These are phyloP conservation scores for Alternaria sp. DNA, from an alignment of 2,329 filamentous ascomycete genomes.

Conservation along the genomic window DNA sequence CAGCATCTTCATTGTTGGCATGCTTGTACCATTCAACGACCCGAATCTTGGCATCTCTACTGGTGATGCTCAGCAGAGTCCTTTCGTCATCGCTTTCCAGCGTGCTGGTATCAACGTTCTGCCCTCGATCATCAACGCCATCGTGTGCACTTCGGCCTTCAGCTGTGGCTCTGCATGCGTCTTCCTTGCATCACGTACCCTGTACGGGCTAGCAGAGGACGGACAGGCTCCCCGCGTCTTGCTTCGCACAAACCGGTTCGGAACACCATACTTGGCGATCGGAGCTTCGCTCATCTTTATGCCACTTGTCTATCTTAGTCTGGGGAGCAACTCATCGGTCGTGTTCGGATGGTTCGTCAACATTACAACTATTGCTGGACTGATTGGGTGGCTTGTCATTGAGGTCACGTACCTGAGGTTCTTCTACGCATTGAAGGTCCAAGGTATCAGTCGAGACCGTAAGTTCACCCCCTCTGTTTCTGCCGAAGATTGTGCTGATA, in stretches of 20 bases:
- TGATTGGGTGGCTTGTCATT: constrained; percentile 59
- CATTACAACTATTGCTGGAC: constrained; percentile 62
- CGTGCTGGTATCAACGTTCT: constrained; percentile 71
- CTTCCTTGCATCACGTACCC: constrained; percentile 12
- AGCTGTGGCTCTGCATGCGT: not conserved
- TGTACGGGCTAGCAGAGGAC: constrained; percentile 22
- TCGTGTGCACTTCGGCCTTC: constrained; percentile 73
- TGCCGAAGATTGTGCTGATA: not conserved
- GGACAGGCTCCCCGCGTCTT: constrained; percentile 24
- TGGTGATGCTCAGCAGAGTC: constrained; percentile 34
- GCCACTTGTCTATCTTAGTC: constrained; percentile 65
- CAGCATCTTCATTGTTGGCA: constrained; percentile 59
- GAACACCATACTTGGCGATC: constrained; percentile 72
- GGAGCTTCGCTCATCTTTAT: constrained; percentile 62
- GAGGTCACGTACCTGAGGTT: constrained; percentile 64
- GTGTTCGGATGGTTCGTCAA: constrained; percentile 72
- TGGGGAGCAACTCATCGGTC: constrained; percentile 47
- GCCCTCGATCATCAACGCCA: constrained; percentile 74
- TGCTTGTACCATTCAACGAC: constrained; percentile 64
- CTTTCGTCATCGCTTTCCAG: constrained; percentile 68
- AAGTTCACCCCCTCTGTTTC: not conserved
- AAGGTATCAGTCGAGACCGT: constrained; percentile 52
- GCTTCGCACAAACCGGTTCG: constrained; percentile 56
- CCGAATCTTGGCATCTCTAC: constrained; percentile 54
- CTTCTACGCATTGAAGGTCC: constrained; percentile 45